These are phyloP conservation scores for Polytrichum commune DNA, from an alignment of 225 moss, liverwort and hornwort genomes.

Conservation along the genomic window DNA sequence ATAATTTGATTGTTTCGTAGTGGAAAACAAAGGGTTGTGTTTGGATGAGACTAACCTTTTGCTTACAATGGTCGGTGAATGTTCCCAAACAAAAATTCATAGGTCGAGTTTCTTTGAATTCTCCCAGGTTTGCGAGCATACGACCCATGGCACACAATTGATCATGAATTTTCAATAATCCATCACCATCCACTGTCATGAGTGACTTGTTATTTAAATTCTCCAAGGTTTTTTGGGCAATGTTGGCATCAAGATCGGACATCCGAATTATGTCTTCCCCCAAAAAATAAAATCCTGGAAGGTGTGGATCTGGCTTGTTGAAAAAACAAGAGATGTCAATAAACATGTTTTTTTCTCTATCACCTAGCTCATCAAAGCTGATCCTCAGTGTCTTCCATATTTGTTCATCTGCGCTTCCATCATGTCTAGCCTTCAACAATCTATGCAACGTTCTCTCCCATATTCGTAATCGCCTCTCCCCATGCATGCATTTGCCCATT, in stretches of 20 bases:
- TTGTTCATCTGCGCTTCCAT: background rate
- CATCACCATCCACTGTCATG: background rate
- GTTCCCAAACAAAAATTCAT: background rate
- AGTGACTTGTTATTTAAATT: slow-evolving; percentile 3
- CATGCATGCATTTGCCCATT: background rate
- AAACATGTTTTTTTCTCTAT: background rate
- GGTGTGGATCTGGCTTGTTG: background rate
- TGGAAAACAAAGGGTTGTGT: no score
- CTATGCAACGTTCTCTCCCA: slow-evolving; percentile 7
- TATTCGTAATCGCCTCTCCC: slow-evolving; percentile 1
- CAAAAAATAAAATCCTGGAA: no score
- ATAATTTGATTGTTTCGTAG: no score
- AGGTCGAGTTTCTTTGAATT: background rate
- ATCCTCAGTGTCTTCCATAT: slow-evolving; percentile 10
- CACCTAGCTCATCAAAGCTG: slow-evolving; percentile 6
- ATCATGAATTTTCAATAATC: background rate
- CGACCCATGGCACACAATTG: slow-evolving; percentile 5
- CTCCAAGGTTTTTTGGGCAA: background rate
- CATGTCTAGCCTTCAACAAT: background rate
- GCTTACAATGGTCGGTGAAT: background rate
- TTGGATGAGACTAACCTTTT: no score
- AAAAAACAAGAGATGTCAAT: slow-evolving; percentile 7
- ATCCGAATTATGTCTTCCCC: background rate
- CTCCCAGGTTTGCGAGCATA: background rate
- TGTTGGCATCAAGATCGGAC: background rate